phyloP scores from a whole-genome alignment of 2,329 filamentous ascomycete genomes.

The Tolypocladium guangdongense region DNA sequence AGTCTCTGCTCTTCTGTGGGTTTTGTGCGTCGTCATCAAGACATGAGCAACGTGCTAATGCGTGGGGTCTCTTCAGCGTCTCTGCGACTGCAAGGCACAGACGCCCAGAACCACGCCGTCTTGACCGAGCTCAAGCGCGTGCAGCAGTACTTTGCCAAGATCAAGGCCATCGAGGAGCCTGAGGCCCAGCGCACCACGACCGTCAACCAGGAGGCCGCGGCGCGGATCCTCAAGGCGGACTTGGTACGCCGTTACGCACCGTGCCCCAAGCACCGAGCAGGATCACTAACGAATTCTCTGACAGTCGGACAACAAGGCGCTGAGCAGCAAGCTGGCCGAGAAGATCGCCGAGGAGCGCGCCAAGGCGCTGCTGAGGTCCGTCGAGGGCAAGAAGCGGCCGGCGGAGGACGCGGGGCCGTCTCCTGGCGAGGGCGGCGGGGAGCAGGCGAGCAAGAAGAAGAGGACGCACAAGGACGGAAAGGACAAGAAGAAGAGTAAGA shows the following conservation, averaged over 20 bases:
- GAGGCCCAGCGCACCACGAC: constrained; percentile 40
- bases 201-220: constrained; percentile 66
- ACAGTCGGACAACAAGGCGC: constrained; percentile 38
- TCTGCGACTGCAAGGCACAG: constrained; percentile 65
- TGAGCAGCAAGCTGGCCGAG: constrained; percentile 41
- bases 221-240: constrained; percentile 71
- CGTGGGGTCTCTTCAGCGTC: constrained; percentile 36
- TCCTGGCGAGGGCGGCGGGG: constrained; percentile 8
- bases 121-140: constrained; percentile 79
- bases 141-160: constrained; percentile 87
- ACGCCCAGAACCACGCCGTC: constrained; percentile 76
- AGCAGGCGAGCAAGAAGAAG: constrained; percentile 18
- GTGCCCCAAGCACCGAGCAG: background rate
- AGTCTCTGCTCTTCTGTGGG: constrained; percentile 79
- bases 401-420: constrained; percentile 19
- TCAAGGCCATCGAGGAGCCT: constrained; percentile 62
- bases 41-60: background rate
- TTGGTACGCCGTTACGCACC: constrained; percentile 40
- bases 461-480: constrained; percentile 21
- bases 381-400: constrained; percentile 34
- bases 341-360: constrained; percentile 46
- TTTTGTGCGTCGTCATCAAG: background rate
- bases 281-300: constrained; percentile 3
- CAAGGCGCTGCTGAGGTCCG: constrained; percentile 36
- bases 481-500: background rate